Base-by-base conservation (phyloP, 1,284 basidiomycete species). In the Pseudozyma thailandica region DNA sequence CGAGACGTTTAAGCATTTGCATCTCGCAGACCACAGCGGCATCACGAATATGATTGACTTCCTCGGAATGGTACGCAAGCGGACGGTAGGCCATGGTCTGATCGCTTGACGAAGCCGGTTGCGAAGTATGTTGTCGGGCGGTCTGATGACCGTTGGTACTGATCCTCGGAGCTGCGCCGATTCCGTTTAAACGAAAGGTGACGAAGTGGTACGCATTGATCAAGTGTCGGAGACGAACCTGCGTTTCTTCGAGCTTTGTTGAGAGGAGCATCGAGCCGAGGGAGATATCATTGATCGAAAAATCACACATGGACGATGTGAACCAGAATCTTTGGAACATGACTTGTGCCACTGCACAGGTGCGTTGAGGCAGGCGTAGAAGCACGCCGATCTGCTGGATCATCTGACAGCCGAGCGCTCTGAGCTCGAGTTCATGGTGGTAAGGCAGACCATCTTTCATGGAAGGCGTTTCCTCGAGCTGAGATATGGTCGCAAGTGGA, bases 251-350 rank as follows among this genome's bases (percentile, higher is more conserved):
- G 13, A 98, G 87, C 83, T 99, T 99, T 1, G 94, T 94, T 0
- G 94, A 92, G 47, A 99, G 89, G 81, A 94, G 96, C 15, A 99
- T 87, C 0, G 92, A 89, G 12, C 94, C 94, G 88, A 96, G 93
- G 13, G 90, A 91, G 49, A 96, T 88, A 80, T 98, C 93, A 37
- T 89, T 90, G 59, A 96, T 90, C 25, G 92, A 90, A 82, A 95
- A 99, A 62, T 93, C 91, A 78, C 91, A 90, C 89, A 98, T 89
- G 4, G 94, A 96, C 5, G 91, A 90, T 16, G 96, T 92, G 84
- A 89, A 98, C 91, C 91, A 98, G 86, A 98, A 99, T 27, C 95
- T 87, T 72, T 98, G 95, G 82, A 95, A 95, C 4, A 99, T 85
- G 37, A 98, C 93, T 82, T 98, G 94, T 0, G 96, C 96, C 0